Evolutionary conservation across 441 rosid genomes (phyloP).

Genomic region (Biscutella laevigata): DNA sequence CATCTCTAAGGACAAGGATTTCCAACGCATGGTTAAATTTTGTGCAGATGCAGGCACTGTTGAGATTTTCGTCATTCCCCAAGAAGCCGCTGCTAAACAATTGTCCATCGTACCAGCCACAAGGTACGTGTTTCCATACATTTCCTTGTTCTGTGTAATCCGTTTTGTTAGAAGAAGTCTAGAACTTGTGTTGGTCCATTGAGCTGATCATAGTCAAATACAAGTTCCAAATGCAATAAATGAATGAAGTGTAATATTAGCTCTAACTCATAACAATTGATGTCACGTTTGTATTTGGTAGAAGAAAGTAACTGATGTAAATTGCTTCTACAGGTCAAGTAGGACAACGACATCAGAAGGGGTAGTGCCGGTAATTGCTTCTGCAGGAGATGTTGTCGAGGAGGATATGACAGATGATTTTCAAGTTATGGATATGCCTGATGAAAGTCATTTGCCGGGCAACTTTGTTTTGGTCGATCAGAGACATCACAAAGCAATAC

Average conservation of each 20-base stretch:
- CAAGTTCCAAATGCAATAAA: neutral
- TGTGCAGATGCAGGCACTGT: conserved; percentile 48
- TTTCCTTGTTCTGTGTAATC: neutral
- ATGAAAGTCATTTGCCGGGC: conserved; percentile 33
- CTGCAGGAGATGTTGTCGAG: conserved; percentile 32
- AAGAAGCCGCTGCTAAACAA: conserved; percentile 43
- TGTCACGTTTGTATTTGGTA: neutral
- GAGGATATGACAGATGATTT: conserved; percentile 27
- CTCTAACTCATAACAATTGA: neutral
- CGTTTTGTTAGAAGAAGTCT: neutral
- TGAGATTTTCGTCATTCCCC: conserved; percentile 50
- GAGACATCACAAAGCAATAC: conserved; percentile 39
- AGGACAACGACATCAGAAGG: conserved; percentile 55
- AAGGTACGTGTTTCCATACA: conserved; percentile 34
- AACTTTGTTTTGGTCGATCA: conserved; percentile 31
- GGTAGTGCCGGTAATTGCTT: conserved; percentile 32
- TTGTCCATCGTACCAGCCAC: conserved; percentile 56
- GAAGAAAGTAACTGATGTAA: conserved; percentile 8
- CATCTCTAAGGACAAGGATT: conserved; percentile 77
- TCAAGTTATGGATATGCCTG: conserved; percentile 32
- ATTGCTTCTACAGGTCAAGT: conserved; percentile 48
- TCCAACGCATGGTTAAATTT: conserved; percentile 63
- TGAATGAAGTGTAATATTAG: neutral
- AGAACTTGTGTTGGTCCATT: neutral
- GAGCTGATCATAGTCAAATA: neutral